phyloP scores from a whole-genome alignment of 768 basidiomycete genomes.

The Lactarius vividus region DNA sequence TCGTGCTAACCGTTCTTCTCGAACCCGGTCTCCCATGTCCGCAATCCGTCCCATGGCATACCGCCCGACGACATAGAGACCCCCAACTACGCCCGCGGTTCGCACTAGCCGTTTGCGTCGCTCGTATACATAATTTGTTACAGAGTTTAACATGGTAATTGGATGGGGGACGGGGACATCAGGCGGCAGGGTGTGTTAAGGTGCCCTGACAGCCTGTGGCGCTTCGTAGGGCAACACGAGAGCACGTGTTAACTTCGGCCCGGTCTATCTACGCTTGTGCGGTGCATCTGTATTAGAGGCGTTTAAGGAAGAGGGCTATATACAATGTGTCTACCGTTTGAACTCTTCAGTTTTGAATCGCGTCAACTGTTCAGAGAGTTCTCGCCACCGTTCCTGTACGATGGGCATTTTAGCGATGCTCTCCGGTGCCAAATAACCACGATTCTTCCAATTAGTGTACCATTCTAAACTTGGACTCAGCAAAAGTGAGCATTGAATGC shows the following conservation, averaged over 20 bases:
- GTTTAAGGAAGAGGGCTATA: neutral
- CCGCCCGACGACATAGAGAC: constrained; percentile 56
- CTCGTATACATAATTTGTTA: constrained; percentile 49
- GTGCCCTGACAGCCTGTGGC: constrained; percentile 1
- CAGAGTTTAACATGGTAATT: constrained; percentile 41
- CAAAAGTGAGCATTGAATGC: neutral
- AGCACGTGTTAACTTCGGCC: constrained; percentile 12
- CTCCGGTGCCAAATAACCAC: constrained; percentile 68
- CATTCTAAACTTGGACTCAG: constrained; percentile 50
- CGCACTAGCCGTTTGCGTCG: constrained; percentile 47
- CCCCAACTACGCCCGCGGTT: constrained; percentile 52
- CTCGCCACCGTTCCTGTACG: constrained; percentile 68
- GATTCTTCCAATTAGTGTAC: constrained; percentile 71
- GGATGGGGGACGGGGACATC: constrained; percentile 13
- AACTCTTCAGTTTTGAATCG: constrained; percentile 45
- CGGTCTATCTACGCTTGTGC: too few relatives aligned
- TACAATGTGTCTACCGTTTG: constrained; percentile 30
- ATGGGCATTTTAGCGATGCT: constrained; percentile 59
- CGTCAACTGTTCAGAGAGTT: constrained; percentile 59
- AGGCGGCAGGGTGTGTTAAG: constrained; percentile 1
- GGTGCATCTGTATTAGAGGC: neutral
- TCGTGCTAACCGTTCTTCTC: constrained; percentile 58
- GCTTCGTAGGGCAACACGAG: neutral
- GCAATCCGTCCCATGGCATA: constrained; percentile 63
- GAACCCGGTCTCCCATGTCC: constrained; percentile 61